Conservation (phyloP, 1,284 basidiomycete genomes). For the Tilletiopsis washingtonensis region DNA sequence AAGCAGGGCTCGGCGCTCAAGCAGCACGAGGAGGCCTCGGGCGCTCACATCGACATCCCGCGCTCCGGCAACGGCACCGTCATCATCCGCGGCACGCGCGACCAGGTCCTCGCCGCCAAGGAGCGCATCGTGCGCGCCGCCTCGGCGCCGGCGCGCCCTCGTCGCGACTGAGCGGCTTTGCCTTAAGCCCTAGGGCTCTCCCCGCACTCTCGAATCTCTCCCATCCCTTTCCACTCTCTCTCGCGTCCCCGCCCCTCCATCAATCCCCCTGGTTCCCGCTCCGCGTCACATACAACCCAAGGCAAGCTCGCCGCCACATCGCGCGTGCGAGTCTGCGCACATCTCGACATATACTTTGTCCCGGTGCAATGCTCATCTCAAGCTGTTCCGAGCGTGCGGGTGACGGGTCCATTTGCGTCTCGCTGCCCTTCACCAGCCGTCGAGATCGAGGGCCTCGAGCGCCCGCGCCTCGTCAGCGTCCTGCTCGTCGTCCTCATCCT, state of each 20-base stretch:
- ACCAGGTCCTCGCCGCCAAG: conserved; percentile 28
- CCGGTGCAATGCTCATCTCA: no score
- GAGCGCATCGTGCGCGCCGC: conserved; percentile 26
- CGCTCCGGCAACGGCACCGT: conserved; percentile 26
- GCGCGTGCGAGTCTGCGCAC: no score
- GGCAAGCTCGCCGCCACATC: no score
- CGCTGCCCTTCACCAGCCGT: conserved; percentile 18
- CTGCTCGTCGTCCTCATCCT: conserved; percentile 15
- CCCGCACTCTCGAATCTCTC: no score
- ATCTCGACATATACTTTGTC: no score
- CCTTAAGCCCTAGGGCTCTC: no score
- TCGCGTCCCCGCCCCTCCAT: conserved; percentile 11
- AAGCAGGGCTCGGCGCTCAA: conserved; percentile 24
- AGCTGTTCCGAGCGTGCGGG: no score
- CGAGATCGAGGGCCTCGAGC: conserved; percentile 21
- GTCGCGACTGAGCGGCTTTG: no score
- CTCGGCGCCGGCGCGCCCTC: no score
- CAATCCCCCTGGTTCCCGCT: no score
- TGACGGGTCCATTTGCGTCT: no score
- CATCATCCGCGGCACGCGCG: conserved; percentile 32
- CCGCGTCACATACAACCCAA: no score
- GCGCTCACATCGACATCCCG: conserved; percentile 34
- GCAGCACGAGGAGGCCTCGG: conserved; percentile 21
- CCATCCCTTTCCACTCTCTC: conserved; percentile 8
- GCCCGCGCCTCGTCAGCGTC: conserved; percentile 12